phyloP scores from a whole-genome alignment of 495 filamentous ascomycete species.

The Xylaria flabelliformis region DNA sequence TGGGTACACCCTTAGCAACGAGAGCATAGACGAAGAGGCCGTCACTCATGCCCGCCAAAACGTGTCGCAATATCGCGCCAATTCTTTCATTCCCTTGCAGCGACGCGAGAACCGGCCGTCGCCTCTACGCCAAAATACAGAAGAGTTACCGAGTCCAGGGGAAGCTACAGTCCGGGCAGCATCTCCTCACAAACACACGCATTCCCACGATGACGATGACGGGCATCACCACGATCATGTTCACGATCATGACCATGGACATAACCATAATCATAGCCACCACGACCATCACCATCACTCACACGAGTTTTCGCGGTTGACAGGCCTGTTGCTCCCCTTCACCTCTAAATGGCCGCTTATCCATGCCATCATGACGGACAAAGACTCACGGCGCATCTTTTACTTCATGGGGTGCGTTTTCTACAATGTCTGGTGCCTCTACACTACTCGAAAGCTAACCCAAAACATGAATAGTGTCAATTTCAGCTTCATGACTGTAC shows the following conservation, averaged over 20 bases:
- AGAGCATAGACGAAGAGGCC: constrained; percentile 41
- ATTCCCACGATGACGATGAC: constrained; percentile 9
- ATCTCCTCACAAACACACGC: constrained; percentile 18
- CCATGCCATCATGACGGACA: constrained; percentile 85
- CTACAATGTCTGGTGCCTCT: not conserved
- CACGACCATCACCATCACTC: constrained; percentile 41
- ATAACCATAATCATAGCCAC: constrained; percentile 40
- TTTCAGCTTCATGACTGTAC: constrained; percentile 92
- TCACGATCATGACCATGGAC: constrained; percentile 34
- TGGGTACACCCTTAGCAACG: constrained; percentile 46
- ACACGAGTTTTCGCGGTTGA: constrained; percentile 61
- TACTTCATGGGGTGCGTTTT: constrained; percentile 87
- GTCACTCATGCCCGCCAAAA: constrained; percentile 47
- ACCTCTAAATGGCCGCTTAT: constrained; percentile 76
- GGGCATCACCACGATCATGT: constrained; percentile 23
- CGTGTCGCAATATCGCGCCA: constrained; percentile 41
- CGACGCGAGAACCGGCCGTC: constrained; percentile 45
- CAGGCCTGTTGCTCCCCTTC: constrained; percentile 67
- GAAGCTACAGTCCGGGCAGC: constrained; percentile 16
- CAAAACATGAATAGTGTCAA: constrained; percentile 70
- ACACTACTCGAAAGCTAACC: constrained; percentile 1
- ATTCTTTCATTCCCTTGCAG: constrained; percentile 43
- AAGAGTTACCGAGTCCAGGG: constrained; percentile 30
- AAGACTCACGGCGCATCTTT: constrained; percentile 93
- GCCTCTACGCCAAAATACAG: constrained; percentile 34